These are phyloP conservation scores for Mortierella sp. DNA, from an alignment of 371 early-diverging fungal genomes.

Conservation along the genomic window DNA sequence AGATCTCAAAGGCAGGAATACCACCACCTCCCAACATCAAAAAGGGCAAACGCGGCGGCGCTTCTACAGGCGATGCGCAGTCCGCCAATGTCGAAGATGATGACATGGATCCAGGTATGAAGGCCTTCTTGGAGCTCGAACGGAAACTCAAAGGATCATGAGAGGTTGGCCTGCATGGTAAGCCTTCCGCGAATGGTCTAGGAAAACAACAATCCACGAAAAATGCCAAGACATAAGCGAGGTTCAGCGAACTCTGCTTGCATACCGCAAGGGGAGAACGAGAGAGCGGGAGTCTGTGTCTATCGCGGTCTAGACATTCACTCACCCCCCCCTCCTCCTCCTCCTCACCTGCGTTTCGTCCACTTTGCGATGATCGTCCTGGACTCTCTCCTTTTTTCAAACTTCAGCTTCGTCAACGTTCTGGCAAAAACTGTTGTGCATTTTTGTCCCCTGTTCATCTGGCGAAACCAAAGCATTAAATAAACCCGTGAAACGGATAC, in stretches of 20 bases:
- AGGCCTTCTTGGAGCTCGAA: conserved; percentile 51
- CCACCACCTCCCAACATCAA: conserved; percentile 36
- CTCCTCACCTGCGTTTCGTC: background rate
- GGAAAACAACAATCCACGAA: background rate
- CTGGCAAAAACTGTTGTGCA: background rate
- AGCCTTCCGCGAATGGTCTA: background rate
- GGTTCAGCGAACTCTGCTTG: background rate
- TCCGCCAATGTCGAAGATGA: conserved; percentile 22
- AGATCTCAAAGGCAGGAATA: conserved; percentile 42
- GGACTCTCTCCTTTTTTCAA: background rate
- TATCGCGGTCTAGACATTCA: background rate
- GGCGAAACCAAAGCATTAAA: background rate
- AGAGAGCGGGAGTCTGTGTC: background rate
- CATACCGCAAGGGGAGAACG: background rate
- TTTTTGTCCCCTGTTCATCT: background rate
- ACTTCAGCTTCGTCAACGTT: background rate
- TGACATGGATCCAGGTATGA: conserved; percentile 57
- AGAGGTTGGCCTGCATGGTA: background rate
- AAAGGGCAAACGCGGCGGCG: background rate
- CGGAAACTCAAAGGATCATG: conserved; percentile 44
- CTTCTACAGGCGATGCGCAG: background rate
- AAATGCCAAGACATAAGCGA: background rate
- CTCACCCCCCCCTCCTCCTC: background rate
- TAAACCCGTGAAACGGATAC: background rate
- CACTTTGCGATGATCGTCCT: background rate